Evolutionary conservation across 1,284 basidiomycete species (phyloP), one percentile per base, ranked within the genome.

Genomic region (Crepidotus sp.): DNA sequence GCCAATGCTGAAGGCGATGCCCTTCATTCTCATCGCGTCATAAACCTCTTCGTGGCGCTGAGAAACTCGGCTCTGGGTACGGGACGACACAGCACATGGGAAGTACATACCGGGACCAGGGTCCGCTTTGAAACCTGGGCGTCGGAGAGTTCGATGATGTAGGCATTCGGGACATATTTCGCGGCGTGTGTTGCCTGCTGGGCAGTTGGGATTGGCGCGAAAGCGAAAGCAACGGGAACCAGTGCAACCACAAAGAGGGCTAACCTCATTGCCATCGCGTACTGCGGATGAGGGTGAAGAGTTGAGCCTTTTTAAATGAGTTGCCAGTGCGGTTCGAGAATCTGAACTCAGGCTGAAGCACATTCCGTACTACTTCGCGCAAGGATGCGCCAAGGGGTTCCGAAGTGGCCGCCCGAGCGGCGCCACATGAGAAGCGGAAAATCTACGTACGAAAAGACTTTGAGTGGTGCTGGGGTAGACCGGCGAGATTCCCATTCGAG

Each of bases 111-210:
- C 3, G 40, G 37, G 30, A 34, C 14, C 30, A 29, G n/a, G 18
- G 30, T 22, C 19, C 35, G 45, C 10, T 36, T 42, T 7, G 39
- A 31, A 11, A 31, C 17, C 3, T 32, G 19, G 4, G 13, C 22
- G n/a, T n/a, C n/a, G 30, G 50, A 42, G 6, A 49, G 29, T 32
- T 52, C 47, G 11, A 52, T 15, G 24, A 49, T 52, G 18, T 36
- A 49, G 0, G 43, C 41, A 17, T 44, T 38, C 19, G 42, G 42
- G 21, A 50, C 36, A 36, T 51, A 48, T 21, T 26, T 34, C 14
- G 41, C 8, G 13, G 41, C 29, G 8, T 39, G 25, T 35, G 15
- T 38, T 15, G 46, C 40, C 30, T 48, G 46, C 21, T 42, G 42
- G 21, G 22, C 30, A 24, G 30, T 48, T 9, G 46, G 42, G 21